Conservation (phyloP, 305 asterid species). For the Lippia alba region DNA sequence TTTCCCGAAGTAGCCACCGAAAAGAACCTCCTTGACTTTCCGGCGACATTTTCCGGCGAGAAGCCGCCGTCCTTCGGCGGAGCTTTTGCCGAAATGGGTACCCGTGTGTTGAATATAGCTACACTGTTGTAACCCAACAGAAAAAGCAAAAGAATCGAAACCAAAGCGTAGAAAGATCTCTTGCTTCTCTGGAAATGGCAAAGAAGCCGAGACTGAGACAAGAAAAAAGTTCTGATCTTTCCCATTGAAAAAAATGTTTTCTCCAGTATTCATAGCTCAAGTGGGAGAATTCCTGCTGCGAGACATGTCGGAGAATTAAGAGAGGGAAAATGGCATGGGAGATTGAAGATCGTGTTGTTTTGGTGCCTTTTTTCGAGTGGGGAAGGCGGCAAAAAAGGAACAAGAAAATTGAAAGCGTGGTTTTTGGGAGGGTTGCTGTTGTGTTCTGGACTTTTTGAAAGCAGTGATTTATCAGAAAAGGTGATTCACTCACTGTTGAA, state of each 20-base stretch:
- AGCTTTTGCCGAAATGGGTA: slow-evolving; percentile 48
- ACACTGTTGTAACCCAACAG: slow-evolving; percentile 67
- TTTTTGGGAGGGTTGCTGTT: slow-evolving; percentile 26
- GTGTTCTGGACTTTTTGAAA: slow-evolving; percentile 34
- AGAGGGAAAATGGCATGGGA: slow-evolving; percentile 1
- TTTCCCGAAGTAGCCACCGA: slow-evolving; percentile 44
- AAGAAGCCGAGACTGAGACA: slow-evolving; percentile 44
- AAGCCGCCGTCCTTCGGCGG: slow-evolving; percentile 47
- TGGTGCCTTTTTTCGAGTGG: background rate
- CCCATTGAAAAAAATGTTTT: slow-evolving; percentile 47
- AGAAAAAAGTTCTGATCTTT: slow-evolving; percentile 13
- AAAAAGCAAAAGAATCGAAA: slow-evolving; percentile 53
- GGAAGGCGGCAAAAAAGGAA: slow-evolving; percentile 38
- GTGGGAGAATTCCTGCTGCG: background rate
- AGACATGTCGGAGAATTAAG: background rate
- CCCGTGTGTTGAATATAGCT: slow-evolving; percentile 52
- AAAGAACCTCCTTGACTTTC: slow-evolving; percentile 57
- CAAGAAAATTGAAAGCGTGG: slow-evolving; percentile 36
- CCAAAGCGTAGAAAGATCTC: slow-evolving; percentile 57
- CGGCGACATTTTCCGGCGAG: slow-evolving; percentile 55
- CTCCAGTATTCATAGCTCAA: slow-evolving; percentile 40
- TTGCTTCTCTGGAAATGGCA: slow-evolving; percentile 43
- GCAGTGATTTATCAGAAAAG: slow-evolving; percentile 16
- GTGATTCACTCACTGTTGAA: slow-evolving; percentile 28
- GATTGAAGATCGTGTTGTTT: background rate